Base-by-base conservation (phyloP, 2,329 filamentous ascomycete genomes). In the Colletotrichum musae region DNA sequence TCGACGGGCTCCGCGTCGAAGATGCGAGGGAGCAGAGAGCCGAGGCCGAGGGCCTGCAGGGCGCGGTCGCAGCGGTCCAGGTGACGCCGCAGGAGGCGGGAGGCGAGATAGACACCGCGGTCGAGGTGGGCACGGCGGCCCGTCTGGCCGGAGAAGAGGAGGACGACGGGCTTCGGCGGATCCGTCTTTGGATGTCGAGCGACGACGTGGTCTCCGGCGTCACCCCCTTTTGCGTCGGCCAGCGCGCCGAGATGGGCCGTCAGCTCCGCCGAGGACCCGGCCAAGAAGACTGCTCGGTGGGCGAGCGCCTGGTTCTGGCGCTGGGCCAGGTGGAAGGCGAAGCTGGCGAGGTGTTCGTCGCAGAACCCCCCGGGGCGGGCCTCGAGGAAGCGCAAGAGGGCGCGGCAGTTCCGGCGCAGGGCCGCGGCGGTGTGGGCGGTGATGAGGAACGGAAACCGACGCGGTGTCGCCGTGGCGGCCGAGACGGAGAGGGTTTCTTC, bases 61-160 rank as follows among this genome's bases (percentile, higher is more conserved):
- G 75, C 70, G 0, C 64, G 41, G 32, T 83, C 76, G 63, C 82
- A 83, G 5, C 66, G 50, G 39, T 80, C 75, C 1, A 84, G 73
- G 58, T 83, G 73, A 6, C 65, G 63, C 13, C 75, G 75, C 10
- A 64, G 47, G 13, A 64, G 43, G 3, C 18, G 45, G 5, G 82
- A 73, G 4, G 74, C 45, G 0, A 71, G 61, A 36, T 75, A 72
- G n/a, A 58, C 66, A 12, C 43, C 21, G 21, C 51, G 16, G 16
- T 58, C 43, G 2, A 64, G 53, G 7, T 9, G 43, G 32, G 58
- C 15, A 32, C 15, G 51, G 5, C 36, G 28, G 9, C 43, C 41
- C 6, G 73, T 76, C 59, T 84, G 82, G 2, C 82, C 82, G 4
- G 79, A 80, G 52, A 84, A 82, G 21, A 73, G 75, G 1, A 84